Evolutionary conservation across 2,329 filamentous ascomycete genomes (phyloP).

Genomic region (Nannizziopsis arthrosporioides): DNA sequence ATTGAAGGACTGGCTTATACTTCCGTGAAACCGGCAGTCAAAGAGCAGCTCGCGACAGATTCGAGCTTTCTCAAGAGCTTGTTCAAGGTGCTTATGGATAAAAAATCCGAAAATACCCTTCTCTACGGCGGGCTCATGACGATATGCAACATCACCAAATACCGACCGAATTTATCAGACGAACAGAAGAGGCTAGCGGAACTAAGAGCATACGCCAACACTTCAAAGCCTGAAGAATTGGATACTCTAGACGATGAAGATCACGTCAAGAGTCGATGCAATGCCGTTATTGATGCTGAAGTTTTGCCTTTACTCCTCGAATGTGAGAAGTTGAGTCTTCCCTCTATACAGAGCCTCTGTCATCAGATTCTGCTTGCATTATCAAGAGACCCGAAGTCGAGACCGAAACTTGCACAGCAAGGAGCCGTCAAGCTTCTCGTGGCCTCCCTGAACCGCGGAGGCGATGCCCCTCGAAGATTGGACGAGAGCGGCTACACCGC

Average conservation of each 20-base stretch:
- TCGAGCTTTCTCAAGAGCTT: conserved; percentile 56
- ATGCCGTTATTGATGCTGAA: conserved; percentile 64
- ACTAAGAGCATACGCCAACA: conserved; percentile 87
- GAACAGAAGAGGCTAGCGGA: conserved; percentile 88
- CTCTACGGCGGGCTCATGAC: conserved; percentile 82
- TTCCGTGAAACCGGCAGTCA: conserved; percentile 72
- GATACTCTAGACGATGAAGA: conserved; percentile 65
- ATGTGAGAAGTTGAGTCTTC: conserved; percentile 57
- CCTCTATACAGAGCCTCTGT: conserved; percentile 55
- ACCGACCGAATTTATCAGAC: conserved; percentile 64
- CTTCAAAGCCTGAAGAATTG: conserved; percentile 50
- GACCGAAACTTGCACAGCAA: conserved; percentile 77
- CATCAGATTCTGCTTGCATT: conserved; percentile 67
- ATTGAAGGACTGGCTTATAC: conserved; percentile 89
- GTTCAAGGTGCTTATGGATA: conserved; percentile 38
- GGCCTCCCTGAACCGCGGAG: conserved; percentile 44
- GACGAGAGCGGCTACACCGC: conserved; percentile 44
- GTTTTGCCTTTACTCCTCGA: conserved; percentile 65
- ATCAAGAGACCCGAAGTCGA: conserved; percentile 58
- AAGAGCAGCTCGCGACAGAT: conserved; percentile 66
- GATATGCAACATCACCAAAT: conserved; percentile 71
- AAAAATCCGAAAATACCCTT: conserved; percentile 54
- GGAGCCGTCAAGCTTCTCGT: conserved; percentile 82
- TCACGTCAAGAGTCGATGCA: conserved; percentile 64
- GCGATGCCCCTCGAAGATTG: conserved; percentile 30